A percentile compares a stretch with the other conserved stretches of the same genome.
Evolutionary conservation across 2,329 filamentous ascomycete genomes (phyloP).

Genomic region (Dendrostoma leiphaemia): DNA sequence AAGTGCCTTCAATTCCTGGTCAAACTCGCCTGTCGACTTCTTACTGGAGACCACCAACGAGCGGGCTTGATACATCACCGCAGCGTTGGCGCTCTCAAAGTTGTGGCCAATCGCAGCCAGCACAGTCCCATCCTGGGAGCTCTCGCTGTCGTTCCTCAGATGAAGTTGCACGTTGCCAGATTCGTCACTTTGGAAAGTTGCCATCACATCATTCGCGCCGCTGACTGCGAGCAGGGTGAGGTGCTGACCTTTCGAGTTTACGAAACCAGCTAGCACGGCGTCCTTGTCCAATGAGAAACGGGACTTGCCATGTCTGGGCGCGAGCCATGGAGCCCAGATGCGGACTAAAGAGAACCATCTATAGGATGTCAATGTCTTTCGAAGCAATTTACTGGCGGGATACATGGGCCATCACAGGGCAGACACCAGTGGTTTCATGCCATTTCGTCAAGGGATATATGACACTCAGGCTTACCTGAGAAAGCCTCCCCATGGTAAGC

Average conservation of each 20-base stretch:
- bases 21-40: slow-evolving; percentile 38
- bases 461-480: slow-evolving; percentile 50
- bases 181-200: slow-evolving; percentile 63
- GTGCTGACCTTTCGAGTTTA: slow-evolving; percentile 68
- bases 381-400: too few species aligned
- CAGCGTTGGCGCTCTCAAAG: slow-evolving; percentile 74
- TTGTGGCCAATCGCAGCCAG: slow-evolving; percentile 69
- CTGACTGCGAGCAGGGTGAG: slow-evolving; percentile 78
- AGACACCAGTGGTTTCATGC: background rate
- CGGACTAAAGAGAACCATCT: slow-evolving; percentile 83
- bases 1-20: slow-evolving; percentile 44
- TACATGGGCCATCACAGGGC: background rate
- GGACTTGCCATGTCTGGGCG: slow-evolving; percentile 76
- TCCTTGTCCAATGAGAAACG: slow-evolving; percentile 72
- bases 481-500: slow-evolving; percentile 57
- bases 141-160: slow-evolving; percentile 67
- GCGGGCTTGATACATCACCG: slow-evolving; percentile 85
- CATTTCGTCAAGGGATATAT: background rate
- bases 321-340: slow-evolving; percentile 80
- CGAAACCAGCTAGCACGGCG: slow-evolving; percentile 74
- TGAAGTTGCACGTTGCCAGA: slow-evolving; percentile 67
- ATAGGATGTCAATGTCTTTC: slow-evolving; percentile 15
- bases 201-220: slow-evolving; percentile 67
- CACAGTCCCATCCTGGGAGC: slow-evolving; percentile 56
- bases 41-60: slow-evolving; percentile 54